Evolutionary conservation across 345 rosid genomes (phyloP).

Genomic region (Acer yangbiense): DNA sequence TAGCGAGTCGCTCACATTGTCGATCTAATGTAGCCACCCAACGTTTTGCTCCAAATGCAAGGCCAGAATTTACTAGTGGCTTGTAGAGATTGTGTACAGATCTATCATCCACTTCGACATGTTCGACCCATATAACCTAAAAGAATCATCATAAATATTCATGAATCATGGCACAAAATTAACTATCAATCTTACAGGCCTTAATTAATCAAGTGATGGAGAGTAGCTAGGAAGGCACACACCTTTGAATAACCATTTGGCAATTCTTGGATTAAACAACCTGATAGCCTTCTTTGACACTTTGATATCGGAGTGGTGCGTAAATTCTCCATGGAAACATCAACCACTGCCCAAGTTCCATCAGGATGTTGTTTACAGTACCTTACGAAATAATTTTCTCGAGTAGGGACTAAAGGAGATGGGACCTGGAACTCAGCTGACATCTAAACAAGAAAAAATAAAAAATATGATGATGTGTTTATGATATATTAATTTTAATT

Average conservation of each 20-base stretch:
- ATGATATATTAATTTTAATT: no score
- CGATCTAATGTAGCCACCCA: slow-evolving; percentile 89
- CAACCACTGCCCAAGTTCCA: slow-evolving; percentile 90
- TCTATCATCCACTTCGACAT: slow-evolving; percentile 81
- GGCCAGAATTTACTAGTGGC: slow-evolving; percentile 60
- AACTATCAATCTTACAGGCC: not conserved
- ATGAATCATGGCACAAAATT: not conserved
- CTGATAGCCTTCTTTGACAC: slow-evolving; percentile 87
- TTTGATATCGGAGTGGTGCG: slow-evolving; percentile 44
- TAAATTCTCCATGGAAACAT: slow-evolving; percentile 81
- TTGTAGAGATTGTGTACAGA: slow-evolving; percentile 66
- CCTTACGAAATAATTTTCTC: slow-evolving; percentile 82
- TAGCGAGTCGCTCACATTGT: slow-evolving; percentile 89
- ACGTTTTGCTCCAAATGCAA: slow-evolving; percentile 90
- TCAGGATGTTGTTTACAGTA: slow-evolving; percentile 87
- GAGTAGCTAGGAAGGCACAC: slow-evolving; percentile 28
- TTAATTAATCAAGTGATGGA: not conserved
- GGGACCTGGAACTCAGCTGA: slow-evolving; percentile 94
- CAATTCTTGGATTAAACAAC: slow-evolving; percentile 88
- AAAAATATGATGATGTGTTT: no score
- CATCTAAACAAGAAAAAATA: slow-evolving; percentile 49
- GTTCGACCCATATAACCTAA: slow-evolving; percentile 91
- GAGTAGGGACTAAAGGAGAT: slow-evolving; percentile 82
- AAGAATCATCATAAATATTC: no score
- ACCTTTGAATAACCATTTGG: slow-evolving; percentile 98